phyloP scores from a whole-genome alignment of 208 protist species.

The Acanthamoeba sp. region DNA sequence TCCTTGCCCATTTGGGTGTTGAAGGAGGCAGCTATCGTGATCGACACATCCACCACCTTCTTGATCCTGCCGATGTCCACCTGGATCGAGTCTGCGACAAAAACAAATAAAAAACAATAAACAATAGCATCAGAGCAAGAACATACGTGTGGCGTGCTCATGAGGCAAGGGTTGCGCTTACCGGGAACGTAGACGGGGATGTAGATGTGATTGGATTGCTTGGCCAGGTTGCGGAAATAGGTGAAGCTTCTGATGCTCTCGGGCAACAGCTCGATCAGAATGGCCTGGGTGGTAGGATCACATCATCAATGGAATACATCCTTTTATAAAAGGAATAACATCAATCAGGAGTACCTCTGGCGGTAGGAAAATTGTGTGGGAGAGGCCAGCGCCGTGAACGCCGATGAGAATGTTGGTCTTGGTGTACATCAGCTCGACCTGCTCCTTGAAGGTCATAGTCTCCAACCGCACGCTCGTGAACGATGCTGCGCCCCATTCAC shows the following conservation, averaged over 20 bases:
- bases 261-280: conserved; percentile 25
- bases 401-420: conserved; percentile 54
- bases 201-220: conserved; percentile 37
- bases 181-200: neutral
- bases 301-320: neutral
- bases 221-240: conserved; percentile 54
- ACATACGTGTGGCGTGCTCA: too few species aligned
- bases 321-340: too few species aligned
- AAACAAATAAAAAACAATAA: neutral
- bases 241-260: neutral
- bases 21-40: neutral
- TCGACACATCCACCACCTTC: neutral
- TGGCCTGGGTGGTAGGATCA: neutral
- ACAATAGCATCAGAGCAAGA: neutral
- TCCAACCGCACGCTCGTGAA: neutral
- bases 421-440: conserved; percentile 18
- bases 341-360: neutral
- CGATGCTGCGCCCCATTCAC: neutral
- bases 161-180: too few species aligned
- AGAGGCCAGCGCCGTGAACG: conserved; percentile 62
- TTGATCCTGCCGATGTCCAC: neutral
- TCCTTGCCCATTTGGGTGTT: conserved; percentile 18
- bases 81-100: neutral
- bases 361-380: conserved; percentile 53
- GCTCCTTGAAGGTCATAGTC: conserved; percentile 39